Percentiles rank a stretch among this genome's conserved stretches.
Conservation (phyloP, 1,139 yeast genomes). For the Protomyces inouyei region DNA sequence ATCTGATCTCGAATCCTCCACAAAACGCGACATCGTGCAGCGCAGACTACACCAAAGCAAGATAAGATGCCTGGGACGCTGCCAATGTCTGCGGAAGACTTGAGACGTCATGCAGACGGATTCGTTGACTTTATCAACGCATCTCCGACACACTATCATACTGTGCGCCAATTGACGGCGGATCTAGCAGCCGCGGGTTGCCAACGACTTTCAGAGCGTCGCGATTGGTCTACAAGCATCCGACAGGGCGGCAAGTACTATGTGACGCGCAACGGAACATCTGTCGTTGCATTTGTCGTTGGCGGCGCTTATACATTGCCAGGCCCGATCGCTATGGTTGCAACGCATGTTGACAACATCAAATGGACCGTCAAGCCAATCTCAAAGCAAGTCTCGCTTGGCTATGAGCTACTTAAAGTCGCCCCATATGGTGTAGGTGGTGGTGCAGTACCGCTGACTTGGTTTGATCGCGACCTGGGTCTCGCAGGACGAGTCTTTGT, state of each 20-base stretch:
- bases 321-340: constrained; percentile 78
- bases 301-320: constrained; percentile 61
- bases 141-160: constrained; percentile 75
- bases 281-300: constrained; percentile 78
- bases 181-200: constrained; percentile 59
- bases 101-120: constrained; percentile 1
- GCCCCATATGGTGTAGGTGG: constrained; percentile 65
- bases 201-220: constrained; percentile 65
- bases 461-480: constrained; percentile 88
- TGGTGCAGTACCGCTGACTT: constrained; percentile 84
- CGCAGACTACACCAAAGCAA: background rate
- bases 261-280: constrained; percentile 81
- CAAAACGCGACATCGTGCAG: background rate
- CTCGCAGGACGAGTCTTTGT: constrained; percentile 89
- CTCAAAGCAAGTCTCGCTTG: constrained; percentile 61
- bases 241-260: constrained; percentile 55
- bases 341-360: constrained; percentile 97
- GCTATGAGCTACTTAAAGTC: constrained; percentile 84
- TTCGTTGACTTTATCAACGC: constrained; percentile 17
- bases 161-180: constrained; percentile 60
- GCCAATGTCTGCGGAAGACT: too few relatives aligned
- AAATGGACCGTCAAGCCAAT: constrained; percentile 72
- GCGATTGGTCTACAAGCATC: constrained; percentile 56
- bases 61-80: background rate
- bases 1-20: background rate